phyloP scores from a whole-genome alignment of 495 filamentous ascomycete species.

The Podospora australis region DNA sequence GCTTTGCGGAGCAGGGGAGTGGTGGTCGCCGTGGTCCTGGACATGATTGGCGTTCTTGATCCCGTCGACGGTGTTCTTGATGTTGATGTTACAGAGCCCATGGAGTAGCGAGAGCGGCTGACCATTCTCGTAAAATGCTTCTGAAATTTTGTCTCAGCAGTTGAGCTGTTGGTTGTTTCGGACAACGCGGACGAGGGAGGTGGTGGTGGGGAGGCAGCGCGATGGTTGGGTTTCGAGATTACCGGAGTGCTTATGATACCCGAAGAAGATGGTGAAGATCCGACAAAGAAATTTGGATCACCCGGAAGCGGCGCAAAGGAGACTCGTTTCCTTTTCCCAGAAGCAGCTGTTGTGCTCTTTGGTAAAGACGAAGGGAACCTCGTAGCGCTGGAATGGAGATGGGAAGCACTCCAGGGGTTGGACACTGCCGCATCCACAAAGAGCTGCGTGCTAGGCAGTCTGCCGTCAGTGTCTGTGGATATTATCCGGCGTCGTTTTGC shows the following conservation, averaged over 20 bases:
- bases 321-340: neutral
- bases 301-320: neutral
- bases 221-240: neutral
- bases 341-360: neutral
- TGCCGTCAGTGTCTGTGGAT: neutral
- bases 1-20: too few species aligned
- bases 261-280: too few species aligned
- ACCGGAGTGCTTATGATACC: too few species aligned
- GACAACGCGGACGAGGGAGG: neutral
- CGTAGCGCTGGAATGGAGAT: neutral
- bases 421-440: neutral
- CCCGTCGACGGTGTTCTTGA: neutral
- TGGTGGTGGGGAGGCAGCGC: neutral
- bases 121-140: neutral
- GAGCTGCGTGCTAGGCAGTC: neutral
- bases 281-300: too few species aligned
- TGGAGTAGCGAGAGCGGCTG: too few species aligned
- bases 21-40: too few species aligned
- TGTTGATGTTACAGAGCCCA: neutral
- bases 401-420: neutral
- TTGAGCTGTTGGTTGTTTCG: neutral
- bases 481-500: constrained; percentile 12
- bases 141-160: neutral
- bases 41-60: too few species aligned
- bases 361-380: too few species aligned